These are phyloP conservation scores for Pseudisothecium myosuroides DNA, from an alignment of 225 moss, liverwort and hornwort genomes.

Conservation along the genomic window DNA sequence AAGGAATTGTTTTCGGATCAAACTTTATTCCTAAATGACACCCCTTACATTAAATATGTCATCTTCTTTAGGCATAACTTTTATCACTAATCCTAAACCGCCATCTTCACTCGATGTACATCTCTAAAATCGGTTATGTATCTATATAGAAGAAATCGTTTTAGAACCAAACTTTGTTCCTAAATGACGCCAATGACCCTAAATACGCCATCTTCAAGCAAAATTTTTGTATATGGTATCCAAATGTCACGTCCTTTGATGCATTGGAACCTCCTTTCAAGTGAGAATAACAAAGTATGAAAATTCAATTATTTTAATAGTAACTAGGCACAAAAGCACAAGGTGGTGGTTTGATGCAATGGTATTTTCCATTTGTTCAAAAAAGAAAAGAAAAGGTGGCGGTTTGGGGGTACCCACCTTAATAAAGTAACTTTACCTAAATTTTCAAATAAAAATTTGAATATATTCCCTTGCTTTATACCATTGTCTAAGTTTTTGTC, in stretches of 20 bases:
- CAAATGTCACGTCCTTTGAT: neutral
- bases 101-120: neutral
- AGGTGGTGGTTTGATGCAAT: too few species aligned
- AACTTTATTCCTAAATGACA: neutral
- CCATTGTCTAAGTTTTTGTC: neutral
- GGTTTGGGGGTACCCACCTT: fast-evolving
- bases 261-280: neutral
- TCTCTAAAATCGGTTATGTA: neutral
- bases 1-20: neutral
- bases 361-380: too few species aligned
- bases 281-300: neutral
- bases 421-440: fast-evolving
- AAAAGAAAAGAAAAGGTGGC: too few species aligned
- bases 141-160: neutral
- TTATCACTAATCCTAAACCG: fast-evolving
- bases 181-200: too few species aligned
- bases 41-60: too few species aligned
- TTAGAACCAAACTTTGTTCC: neutral
- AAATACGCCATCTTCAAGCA: too few species aligned
- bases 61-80: too few species aligned
- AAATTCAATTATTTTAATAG: neutral
- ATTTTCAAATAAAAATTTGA: neutral
- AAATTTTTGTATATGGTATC: fast-evolving
- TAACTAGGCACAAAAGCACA: neutral
- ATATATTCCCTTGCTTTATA: fast-evolving